phyloP scores from a whole-genome alignment of 2,329 filamentous ascomycete species.

The Monilinia laxa region DNA sequence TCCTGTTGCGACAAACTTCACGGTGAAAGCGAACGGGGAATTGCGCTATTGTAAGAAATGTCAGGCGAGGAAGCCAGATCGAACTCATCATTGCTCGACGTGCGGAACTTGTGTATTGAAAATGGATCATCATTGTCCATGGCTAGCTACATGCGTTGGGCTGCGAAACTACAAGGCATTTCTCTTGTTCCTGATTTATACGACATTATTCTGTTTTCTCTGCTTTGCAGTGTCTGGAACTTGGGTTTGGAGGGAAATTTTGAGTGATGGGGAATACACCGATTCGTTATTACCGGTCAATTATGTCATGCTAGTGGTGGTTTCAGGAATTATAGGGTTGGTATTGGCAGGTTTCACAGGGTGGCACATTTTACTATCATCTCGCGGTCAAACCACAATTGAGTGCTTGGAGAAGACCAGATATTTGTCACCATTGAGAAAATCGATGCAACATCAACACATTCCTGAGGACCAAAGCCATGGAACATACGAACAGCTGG shows the following conservation, averaged over 20 bases:
- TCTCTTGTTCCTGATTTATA: conserved; percentile 87
- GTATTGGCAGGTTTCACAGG: conserved; percentile 85
- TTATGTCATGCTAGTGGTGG: conserved; percentile 81
- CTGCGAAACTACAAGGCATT: conserved; percentile 96
- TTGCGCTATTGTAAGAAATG: conserved; percentile 96
- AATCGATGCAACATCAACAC: conserved; percentile 65
- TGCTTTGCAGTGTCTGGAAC: conserved; percentile 72
- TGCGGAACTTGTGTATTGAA: conserved; percentile 94
- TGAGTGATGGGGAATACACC: conserved; percentile 66
- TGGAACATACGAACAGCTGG: conserved; percentile 51
- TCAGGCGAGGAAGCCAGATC: conserved; percentile 89
- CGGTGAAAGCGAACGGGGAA: conserved; percentile 87
- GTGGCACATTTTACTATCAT: conserved; percentile 86
- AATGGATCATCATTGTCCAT: conserved; percentile 99
- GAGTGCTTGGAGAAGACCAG: conserved; percentile 95
- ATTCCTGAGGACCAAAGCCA: conserved; percentile 45
- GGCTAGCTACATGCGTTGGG: conserved; percentile 94
- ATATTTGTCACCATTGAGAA: conserved; percentile 79
- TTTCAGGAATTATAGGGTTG: conserved; percentile 87
- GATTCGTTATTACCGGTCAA: conserved; percentile 85
- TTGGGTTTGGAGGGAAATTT: conserved; percentile 85
- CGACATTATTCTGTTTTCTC: conserved; percentile 79
- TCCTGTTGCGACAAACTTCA: conserved; percentile 68
- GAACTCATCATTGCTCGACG: conserved; percentile 93
- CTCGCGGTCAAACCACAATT: conserved; percentile 84